Evolutionary conservation across 495 filamentous ascomycete genomes (phyloP).

Genomic region (Penicillium paxilli): DNA sequence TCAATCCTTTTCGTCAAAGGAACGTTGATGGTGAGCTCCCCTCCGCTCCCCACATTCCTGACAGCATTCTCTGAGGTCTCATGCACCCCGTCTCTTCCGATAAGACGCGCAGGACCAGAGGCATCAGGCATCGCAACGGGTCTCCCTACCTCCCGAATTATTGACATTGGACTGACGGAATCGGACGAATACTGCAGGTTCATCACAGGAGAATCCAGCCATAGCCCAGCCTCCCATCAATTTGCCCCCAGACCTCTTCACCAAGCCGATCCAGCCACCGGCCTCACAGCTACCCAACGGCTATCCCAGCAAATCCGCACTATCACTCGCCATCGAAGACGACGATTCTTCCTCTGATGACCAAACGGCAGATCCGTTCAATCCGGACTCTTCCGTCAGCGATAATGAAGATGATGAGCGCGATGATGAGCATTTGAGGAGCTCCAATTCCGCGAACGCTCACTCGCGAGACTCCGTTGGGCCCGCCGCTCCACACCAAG

Average conservation of each 20-base stretch:
- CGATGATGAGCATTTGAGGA: constrained; percentile 3
- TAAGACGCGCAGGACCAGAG: too few species aligned
- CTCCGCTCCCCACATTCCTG: constrained; percentile 6
- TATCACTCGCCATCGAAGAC: constrained; percentile 21
- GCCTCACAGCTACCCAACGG: constrained; percentile 12
- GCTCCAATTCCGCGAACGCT: constrained; percentile 16
- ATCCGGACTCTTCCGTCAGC: constrained; percentile 25
- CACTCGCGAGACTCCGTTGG: constrained; percentile 20
- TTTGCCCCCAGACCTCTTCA: neutral
- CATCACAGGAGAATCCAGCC: neutral
- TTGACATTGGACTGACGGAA: neutral
- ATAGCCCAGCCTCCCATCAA: constrained; percentile 2
- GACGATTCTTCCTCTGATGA: constrained; percentile 33
- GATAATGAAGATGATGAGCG: constrained; percentile 21
- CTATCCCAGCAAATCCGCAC: constrained; percentile 19
- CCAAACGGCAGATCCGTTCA: constrained; percentile 31
- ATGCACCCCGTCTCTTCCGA: constrained; percentile 18
- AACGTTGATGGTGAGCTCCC: constrained; percentile 35
- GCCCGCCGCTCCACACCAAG: constrained; percentile 29
- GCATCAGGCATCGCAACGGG: neutral
- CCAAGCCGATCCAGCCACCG: neutral
- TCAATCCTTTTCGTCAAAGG: constrained; percentile 57
- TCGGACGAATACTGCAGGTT: neutral
- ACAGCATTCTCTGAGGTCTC: constrained; percentile 16
- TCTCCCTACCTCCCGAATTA: constrained; percentile 2